Evolutionary conservation across 495 filamentous ascomycete genomes (phyloP), one percentile per base, ranked within the genome.

Genomic region (Penicillium coffeae): DNA sequence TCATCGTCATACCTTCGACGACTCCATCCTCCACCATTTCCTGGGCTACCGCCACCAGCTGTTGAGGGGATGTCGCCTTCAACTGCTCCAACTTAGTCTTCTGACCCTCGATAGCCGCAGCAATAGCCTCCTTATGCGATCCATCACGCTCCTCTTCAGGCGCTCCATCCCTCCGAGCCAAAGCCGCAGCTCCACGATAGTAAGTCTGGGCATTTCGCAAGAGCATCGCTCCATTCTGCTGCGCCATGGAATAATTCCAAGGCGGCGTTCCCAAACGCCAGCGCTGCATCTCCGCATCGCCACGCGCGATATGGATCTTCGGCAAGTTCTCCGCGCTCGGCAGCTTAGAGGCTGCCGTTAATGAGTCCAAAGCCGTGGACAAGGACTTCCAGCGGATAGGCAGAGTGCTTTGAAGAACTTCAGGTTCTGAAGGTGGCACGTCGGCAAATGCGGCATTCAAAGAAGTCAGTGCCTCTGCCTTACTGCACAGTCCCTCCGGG

Each of bases 181-280:
- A 52, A 27, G 66, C 73, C 37, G 71, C 71, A 1, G 82, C 83
- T 21, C 82, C 82, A 34, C 80, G 71, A 55, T 84, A 88, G 51
- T 80, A 87, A 8, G 81, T 78, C 25, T 77, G 77, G 2, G 84
- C 82, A 54, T 88, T 88, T 32, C 73, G 73, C 16, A 84, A 49
- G 36, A 87, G 69, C 13, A 70, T 73, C 1, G 56, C 55, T 21
- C 63, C 67, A 47, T 77, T 74, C 44, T 77, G 74, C 43, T 68
- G 60, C 4, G 79, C 75, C 43, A 72, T 59, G 22, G 59, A 50
- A 45, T 75, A 65, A 39, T 72, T 68, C 60, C 66, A 67, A 2
- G 77, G 77, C 4, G 66, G 54, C 25, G 68, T 54, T n/a, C 78
- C 77, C 16, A 86, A 61, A 18, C 73, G 69, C 60, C 71, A 77